These are phyloP conservation scores for Atractiella rhizophila DNA, from an alignment of 768 basidiomycete species.

Conservation along the genomic window DNA sequence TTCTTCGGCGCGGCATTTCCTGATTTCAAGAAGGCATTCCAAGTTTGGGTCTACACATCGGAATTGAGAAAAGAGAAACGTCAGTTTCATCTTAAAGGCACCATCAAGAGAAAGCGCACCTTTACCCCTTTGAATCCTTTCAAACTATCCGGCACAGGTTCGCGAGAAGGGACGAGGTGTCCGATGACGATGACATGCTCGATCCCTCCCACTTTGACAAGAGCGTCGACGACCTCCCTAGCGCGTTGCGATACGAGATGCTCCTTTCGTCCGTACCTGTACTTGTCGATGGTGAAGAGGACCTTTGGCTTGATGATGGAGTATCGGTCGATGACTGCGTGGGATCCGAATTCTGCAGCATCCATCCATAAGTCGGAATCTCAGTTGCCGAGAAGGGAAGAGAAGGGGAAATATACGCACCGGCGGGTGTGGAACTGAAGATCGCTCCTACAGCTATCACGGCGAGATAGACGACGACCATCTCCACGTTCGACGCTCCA, in stretches of 20 bases:
- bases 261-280: conserved; percentile 1
- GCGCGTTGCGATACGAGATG: conserved; percentile 1
- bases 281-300: conserved; percentile 1
- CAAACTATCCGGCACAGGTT: not conserved
- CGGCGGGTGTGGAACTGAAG: not conserved
- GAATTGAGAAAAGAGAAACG: too few species aligned
- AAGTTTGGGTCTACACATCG: not conserved
- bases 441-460: conserved; percentile 1
- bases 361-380: too few species aligned
- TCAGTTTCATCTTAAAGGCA: too few species aligned
- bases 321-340: conserved; percentile 2
- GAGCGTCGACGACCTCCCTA: not conserved
- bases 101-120: too few species aligned
- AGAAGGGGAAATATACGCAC: too few species aligned
- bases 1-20: not conserved
- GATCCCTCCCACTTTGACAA: not conserved
- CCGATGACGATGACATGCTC: conserved; percentile 1
- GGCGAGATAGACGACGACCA: conserved; percentile 1
- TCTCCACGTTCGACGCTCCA: conserved; percentile 1
- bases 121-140: not conserved
- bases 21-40: not conserved
- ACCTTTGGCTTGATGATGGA: conserved; percentile 1
- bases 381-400: too few species aligned
- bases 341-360: conserved; percentile 1
- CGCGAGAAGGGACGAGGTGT: not conserved